phyloP scores from a whole-genome alignment of 352 stramenopile species.

The Pythium oligandrum region DNA sequence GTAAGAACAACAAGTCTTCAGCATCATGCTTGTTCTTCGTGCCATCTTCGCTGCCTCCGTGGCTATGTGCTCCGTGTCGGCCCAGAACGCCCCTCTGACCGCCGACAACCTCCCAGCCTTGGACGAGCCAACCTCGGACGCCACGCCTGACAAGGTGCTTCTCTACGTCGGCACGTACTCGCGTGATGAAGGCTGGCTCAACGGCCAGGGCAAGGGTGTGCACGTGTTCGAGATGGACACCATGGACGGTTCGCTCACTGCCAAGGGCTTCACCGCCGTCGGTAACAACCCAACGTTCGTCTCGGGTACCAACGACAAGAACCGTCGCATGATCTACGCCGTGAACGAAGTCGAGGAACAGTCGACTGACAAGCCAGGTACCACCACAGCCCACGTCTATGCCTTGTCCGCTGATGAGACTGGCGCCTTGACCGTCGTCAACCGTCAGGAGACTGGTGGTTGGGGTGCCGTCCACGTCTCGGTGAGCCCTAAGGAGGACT shows the following conservation, averaged over 20 bases:
- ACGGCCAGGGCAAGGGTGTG: constrained; percentile 60
- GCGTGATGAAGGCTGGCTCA: constrained; percentile 59
- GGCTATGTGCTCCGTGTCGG: not conserved
- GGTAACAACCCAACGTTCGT: constrained; percentile 42
- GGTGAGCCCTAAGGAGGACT: constrained; percentile 41
- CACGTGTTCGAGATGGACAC: constrained; percentile 53
- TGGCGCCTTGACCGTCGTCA: constrained; percentile 39
- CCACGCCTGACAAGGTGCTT: constrained; percentile 16
- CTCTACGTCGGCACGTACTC: constrained; percentile 61
- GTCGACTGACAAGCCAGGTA: constrained; percentile 19
- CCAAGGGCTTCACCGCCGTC: constrained; percentile 26
- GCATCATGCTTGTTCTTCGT: constrained; percentile 42
- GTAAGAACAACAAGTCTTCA: not conserved
- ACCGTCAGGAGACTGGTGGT: constrained; percentile 43
- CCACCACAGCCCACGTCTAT: constrained; percentile 42
- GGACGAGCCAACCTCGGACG: not conserved
- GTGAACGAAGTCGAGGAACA: constrained; percentile 47
- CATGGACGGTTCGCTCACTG: constrained; percentile 30
- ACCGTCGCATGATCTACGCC: constrained; percentile 33
- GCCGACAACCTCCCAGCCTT: not conserved
- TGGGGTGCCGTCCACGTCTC: constrained; percentile 41
- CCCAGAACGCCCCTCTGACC: not conserved
- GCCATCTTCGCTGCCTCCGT: constrained; percentile 27
- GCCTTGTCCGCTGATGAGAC: constrained; percentile 32
- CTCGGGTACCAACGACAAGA: constrained; percentile 8